These are phyloP conservation scores for Coriolopsis trogii DNA, from an alignment of 1,284 basidiomycete genomes.

Conservation along the genomic window DNA sequence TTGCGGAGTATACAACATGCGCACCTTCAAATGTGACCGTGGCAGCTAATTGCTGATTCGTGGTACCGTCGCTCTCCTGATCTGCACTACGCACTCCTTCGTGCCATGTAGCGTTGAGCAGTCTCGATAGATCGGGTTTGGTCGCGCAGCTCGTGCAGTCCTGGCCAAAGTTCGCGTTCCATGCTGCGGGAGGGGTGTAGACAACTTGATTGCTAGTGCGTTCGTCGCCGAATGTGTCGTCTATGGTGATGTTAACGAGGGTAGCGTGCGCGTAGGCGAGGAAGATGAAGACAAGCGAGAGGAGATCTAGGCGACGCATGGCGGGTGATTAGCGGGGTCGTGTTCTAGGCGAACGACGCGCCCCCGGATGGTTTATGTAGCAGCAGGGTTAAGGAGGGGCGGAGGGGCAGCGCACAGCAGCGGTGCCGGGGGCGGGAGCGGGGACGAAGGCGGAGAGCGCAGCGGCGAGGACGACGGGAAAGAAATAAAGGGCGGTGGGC, in stretches of 20 bases:
- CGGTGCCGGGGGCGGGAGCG: constrained; percentile 15
- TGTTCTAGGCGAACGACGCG: constrained; percentile 2
- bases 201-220: constrained; percentile 30
- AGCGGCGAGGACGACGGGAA: background rate
- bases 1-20: background rate
- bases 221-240: constrained; percentile 44
- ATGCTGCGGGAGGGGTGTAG: constrained; percentile 34
- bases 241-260: constrained; percentile 43
- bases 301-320: constrained; percentile 16
- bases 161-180: constrained; percentile 32
- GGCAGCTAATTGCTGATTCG: constrained; percentile 27
- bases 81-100: constrained; percentile 28
- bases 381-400: constrained; percentile 15
- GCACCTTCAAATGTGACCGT: constrained; percentile 25
- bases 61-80: constrained; percentile 7
- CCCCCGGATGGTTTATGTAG: constrained; percentile 13
- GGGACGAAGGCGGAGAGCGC: no score
- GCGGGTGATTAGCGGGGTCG: constrained; percentile 11
- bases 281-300: constrained; percentile 4
- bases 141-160: constrained; percentile 30
- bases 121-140: constrained; percentile 24
- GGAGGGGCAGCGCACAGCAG: constrained; percentile 18
- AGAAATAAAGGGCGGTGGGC: constrained; percentile 1
- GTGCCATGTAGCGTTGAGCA: constrained; percentile 24
- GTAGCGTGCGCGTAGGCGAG: constrained; percentile 23